Base-by-base conservation (phyloP, 495 filamentous ascomycete genomes). In the Tuber magnatum region DNA sequence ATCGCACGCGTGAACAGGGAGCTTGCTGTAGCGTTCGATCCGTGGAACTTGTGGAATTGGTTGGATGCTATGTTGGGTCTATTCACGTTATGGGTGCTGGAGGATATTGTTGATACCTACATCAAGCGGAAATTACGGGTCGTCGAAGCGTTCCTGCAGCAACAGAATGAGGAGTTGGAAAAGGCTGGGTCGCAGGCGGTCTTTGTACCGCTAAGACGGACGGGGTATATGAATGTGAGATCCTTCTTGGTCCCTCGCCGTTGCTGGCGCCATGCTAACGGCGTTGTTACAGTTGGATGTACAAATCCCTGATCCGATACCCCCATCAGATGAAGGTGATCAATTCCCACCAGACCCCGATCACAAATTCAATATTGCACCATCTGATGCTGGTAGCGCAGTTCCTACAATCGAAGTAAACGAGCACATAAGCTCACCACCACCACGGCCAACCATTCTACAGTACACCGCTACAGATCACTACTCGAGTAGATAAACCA, bases 31-130 rank as follows among this genome's bases (percentile, higher is more conserved):
- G 91, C 90, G 0, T 96, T 94, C 81, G 89, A 90, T 75, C 94
- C 94, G 32, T 93, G 88, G 83, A 87, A 85, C 68, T 77, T 85
- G 68, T 86, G 91, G 69, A 94, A 93, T 75, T 90, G 92, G 81
- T 68, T 96, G 4, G 94, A 97, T 81, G 88, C 88, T 6, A 82
- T 92, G 9, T 74, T 96, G 77, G 93, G 94, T 0, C 81, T 97
- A 65, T 82, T 92, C 41, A 97, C 95, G 5, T 89, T 93, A 28
- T 99, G 93, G 93, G 73, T 97, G 22, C 97, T 92, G 92, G 95
- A 99, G 71, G 95, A 98, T 81, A 68, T 95, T 39, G 93, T 93
- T 1, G 86, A 91, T 2, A 90, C 91, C 12, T 87, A 85, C 35
- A 87, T 90, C 18, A 97, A 97, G 83, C 83, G 85, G n/a, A 85